A percentile compares a stretch with the other conserved stretches of the same genome.
phyloP scores from a whole-genome alignment of 345 rosid species.

The Moricandia moricandioides region DNA sequence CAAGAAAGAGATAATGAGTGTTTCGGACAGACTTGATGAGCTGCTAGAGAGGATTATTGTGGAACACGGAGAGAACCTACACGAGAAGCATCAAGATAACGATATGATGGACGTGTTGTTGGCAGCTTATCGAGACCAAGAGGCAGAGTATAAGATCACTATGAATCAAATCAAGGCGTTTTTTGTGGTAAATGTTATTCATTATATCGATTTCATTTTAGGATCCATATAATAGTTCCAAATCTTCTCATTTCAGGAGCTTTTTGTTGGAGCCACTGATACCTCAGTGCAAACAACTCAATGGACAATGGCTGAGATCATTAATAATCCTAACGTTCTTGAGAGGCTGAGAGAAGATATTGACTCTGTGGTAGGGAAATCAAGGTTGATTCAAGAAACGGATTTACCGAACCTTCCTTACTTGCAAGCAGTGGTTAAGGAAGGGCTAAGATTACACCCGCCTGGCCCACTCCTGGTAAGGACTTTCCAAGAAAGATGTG shows the following conservation, averaged over 20 bases:
- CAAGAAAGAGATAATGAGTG: neutral
- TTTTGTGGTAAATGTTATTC: neutral
- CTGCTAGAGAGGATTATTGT: neutral
- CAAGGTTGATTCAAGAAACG: constrained; percentile 54
- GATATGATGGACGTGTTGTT: neutral
- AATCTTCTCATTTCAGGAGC: neutral
- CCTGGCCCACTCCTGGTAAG: constrained; percentile 45
- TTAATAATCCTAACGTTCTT: constrained; percentile 47
- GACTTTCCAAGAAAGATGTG: constrained; percentile 46
- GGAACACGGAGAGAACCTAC: neutral
- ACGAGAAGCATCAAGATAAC: neutral
- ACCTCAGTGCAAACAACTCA: neutral
- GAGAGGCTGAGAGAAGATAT: constrained; percentile 57
- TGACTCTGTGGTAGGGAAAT: constrained; percentile 39
- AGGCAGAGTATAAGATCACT: neutral
- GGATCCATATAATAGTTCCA: neutral
- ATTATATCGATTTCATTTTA: neutral
- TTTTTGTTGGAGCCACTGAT: neutral
- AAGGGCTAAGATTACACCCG: constrained; percentile 68
- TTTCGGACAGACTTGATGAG: neutral
- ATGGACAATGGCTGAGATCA: constrained; percentile 64
- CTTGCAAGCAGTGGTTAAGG: constrained; percentile 57
- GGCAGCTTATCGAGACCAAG: neutral
- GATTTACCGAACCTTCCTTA: constrained; percentile 53
- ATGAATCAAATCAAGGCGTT: neutral